A percentile compares a stretch with the other conserved stretches of the same genome.
Evolutionary conservation across 75 land plant genomes (phyloP).

Genomic region (Cupressus sempervirens): DNA sequence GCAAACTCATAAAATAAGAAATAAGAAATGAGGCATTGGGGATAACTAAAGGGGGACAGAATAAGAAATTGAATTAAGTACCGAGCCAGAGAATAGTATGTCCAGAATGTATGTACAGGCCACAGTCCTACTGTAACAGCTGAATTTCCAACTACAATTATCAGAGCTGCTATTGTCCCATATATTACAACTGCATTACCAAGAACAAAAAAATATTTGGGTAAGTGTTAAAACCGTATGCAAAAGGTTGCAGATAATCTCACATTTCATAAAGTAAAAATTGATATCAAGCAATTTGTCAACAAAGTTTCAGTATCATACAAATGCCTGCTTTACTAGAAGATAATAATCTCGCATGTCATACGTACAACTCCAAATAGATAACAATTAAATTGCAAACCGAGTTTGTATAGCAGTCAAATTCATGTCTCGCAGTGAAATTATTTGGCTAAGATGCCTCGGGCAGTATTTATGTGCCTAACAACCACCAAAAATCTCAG

Average conservation of each 20-base stretch:
- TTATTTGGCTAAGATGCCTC: background rate
- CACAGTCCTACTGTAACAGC: constrained; percentile 78
- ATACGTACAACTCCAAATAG: background rate
- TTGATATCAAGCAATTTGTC: background rate
- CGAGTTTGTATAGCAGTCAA: background rate
- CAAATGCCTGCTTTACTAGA: background rate
- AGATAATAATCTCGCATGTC: background rate
- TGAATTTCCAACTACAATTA: constrained; percentile 53
- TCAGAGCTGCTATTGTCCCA: constrained; percentile 40
- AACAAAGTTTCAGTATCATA: background rate
- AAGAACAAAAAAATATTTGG: background rate
- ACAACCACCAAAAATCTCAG: background rate
- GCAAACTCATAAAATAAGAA: background rate
- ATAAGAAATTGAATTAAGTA: constrained; percentile 15
- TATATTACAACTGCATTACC: constrained; percentile 49
- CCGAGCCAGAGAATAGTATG: constrained; percentile 59
- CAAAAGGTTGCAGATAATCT: background rate
- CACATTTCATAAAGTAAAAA: background rate
- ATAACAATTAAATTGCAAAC: background rate
- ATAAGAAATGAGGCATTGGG: background rate
- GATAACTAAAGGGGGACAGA: background rate
- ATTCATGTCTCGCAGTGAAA: background rate
- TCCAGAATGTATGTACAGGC: constrained; percentile 76
- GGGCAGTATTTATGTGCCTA: background rate
- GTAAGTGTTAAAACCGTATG: background rate